Evolutionary conservation across 352 stramenopile genomes (phyloP).

Genomic region (Pythium aristosporum): DNA sequence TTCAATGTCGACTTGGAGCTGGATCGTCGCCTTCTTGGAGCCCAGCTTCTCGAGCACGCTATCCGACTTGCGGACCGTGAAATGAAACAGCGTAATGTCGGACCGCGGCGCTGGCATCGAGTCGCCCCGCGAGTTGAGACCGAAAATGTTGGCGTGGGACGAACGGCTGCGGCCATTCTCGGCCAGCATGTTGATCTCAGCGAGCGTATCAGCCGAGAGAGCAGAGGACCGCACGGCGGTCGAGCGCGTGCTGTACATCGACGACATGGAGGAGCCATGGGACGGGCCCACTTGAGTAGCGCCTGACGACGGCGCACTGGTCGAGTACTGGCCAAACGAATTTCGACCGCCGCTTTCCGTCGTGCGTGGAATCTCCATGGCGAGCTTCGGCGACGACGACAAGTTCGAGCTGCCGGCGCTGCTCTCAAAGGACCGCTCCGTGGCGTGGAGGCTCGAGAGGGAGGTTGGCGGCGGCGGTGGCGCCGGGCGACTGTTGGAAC

Average conservation of each 20-base stretch:
- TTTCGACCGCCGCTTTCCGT: conserved; percentile 9
- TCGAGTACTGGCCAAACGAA: conserved; percentile 24
- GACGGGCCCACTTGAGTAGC: conserved; percentile 29
- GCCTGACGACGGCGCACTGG: not conserved
- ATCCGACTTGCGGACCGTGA: conserved; percentile 87
- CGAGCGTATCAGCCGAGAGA: conserved; percentile 28
- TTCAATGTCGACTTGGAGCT: conserved; percentile 82
- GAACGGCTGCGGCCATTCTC: conserved; percentile 72
- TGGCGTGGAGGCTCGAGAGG: not conserved
- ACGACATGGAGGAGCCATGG: not conserved
- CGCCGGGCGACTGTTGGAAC: not conserved
- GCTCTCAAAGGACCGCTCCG: conserved; percentile 15
- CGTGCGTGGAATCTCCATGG: conserved; percentile 51
- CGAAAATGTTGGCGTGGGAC: conserved; percentile 76
- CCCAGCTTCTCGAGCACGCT: conserved; percentile 79
- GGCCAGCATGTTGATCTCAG: conserved; percentile 45
- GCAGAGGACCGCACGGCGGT: conserved; percentile 9
- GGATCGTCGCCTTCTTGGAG: conserved; percentile 81
- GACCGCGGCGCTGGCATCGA: conserved; percentile 35
- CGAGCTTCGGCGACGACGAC: conserved; percentile 45
- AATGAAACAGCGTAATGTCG: conserved; percentile 81
- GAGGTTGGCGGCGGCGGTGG: not conserved
- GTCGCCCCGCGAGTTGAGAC: conserved; percentile 45
- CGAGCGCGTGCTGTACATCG: conserved; percentile 30
- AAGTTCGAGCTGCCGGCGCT: conserved; percentile 19